phyloP scores from a whole-genome alignment of 2,329 filamentous ascomycete species.

The Diaporthe citri region DNA sequence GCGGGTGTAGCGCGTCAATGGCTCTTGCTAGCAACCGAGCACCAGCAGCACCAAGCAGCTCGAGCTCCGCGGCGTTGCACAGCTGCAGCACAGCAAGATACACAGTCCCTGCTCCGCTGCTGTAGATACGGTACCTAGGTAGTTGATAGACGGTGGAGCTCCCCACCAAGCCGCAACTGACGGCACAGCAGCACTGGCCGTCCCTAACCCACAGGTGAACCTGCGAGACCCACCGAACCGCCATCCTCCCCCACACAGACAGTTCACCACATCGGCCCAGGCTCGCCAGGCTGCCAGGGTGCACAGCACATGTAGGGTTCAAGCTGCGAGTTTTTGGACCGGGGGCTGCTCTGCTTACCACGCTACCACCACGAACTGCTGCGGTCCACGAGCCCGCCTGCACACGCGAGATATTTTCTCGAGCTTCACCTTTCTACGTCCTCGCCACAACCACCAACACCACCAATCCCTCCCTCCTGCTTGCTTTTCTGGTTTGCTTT shows the following conservation, averaged over 20 bases:
- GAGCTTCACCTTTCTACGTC: background rate
- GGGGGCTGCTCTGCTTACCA: constrained; percentile 23
- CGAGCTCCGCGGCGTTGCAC: background rate
- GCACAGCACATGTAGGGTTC: constrained; percentile 18
- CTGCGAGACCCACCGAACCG: constrained; percentile 7
- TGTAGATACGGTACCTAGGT: background rate
- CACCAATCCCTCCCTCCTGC: background rate
- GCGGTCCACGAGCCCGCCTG: background rate
- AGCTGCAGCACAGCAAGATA: background rate
- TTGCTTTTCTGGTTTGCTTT: background rate
- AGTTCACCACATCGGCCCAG: constrained; percentile 10
- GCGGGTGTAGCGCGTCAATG: constrained; percentile 12
- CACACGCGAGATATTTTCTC: constrained; percentile 27
- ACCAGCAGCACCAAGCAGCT: background rate
- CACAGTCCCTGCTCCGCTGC: background rate
- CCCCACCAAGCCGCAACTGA: constrained; percentile 8
- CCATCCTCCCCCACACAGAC: constrained; percentile 12
- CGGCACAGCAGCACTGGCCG: constrained; percentile 10
- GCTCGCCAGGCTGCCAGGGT: background rate
- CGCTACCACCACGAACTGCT: background rate
- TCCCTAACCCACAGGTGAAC: constrained; percentile 3
- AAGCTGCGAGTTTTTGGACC: constrained; percentile 10
- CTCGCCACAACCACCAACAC: background rate
- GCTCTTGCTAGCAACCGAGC: background rate
- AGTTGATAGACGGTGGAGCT: background rate